Evolutionary conservation across 2,329 filamentous ascomycete species (phyloP), one percentile per base, ranked within the genome.

Genomic region (Verticillium isaacii): DNA sequence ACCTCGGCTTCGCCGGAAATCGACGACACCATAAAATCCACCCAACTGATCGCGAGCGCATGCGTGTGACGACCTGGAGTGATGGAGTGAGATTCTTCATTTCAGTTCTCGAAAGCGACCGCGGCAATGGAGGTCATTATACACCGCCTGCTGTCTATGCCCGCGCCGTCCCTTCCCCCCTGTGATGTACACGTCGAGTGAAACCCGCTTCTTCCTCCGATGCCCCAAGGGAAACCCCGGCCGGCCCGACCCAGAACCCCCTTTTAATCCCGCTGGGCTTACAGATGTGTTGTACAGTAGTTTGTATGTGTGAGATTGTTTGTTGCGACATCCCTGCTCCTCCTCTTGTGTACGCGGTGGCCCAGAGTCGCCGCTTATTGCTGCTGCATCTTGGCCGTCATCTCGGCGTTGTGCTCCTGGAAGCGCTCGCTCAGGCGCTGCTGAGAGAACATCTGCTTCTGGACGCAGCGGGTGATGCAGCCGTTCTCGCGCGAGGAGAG

Each of bases 371-470:
- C 15, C 34, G 56, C 19, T 71, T 79, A 80, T 71, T 77, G 78
- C 66, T 78, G 74, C 69, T 78, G 77, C 78, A 82, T 78, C 71
- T 84, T 79, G 69, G 78, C 76, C 65, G 82, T 80, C 80, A 87
- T 85, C 70, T 84, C 82, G 65, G 80, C 79, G 66, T 87, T 89
- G 73, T 88, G 83, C 75, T 89, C 87, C 73, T 86, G 84, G 86
- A 98, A 99, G 66, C 95, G 87, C 79, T 96, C 91, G 71, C 93
- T 92, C 70, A 99, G 83, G 64, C 95, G 89, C 78, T 95, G 92
- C 67, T 92, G 92, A 66, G 89, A 89, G 77, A 96, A 95, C 84
- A 98, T 89, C 78, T 92, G 92, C 83, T 99, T 99, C 79, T 95
- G 90, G 65, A 98, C 93, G 79, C 95, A 99, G 71, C 93, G 91